phyloP scores from a whole-genome alignment of 2,329 filamentous ascomycete species.

The Penicillium expansum region DNA sequence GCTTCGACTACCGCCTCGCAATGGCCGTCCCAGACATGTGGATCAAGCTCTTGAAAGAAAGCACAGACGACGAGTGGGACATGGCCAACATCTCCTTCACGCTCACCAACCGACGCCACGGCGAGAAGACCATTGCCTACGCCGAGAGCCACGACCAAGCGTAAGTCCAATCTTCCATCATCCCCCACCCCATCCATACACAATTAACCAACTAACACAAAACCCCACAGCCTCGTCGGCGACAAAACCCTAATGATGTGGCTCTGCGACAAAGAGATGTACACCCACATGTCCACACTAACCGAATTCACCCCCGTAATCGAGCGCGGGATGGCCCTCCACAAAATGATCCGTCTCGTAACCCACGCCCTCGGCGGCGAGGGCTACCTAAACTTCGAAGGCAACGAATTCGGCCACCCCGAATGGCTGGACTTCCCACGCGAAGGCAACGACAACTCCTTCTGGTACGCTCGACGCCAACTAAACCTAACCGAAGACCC shows the following conservation, averaged over 20 bases:
- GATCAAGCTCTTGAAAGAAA: slow-evolving; percentile 97
- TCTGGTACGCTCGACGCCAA: slow-evolving; percentile 90
- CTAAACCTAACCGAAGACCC: slow-evolving; percentile 87
- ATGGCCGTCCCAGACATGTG: slow-evolving; percentile 99
- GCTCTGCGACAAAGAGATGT: slow-evolving; percentile 94
- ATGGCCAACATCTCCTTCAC: slow-evolving; percentile 81
- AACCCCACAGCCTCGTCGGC: slow-evolving; percentile 69
- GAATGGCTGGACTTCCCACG: slow-evolving; percentile 99
- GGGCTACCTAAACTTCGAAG: slow-evolving; percentile 97
- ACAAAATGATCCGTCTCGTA: slow-evolving; percentile 96
- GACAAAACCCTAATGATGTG: slow-evolving; percentile 98
- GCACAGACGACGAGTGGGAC: slow-evolving; percentile 87
- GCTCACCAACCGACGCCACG: slow-evolving; percentile 86
- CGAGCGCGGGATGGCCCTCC: slow-evolving; percentile 83
- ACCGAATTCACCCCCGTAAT: slow-evolving; percentile 83
- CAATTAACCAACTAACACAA: slow-evolving; percentile 6
- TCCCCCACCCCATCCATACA: too few relatives aligned
- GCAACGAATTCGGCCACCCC: slow-evolving; percentile 97
- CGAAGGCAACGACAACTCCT: slow-evolving; percentile 86
- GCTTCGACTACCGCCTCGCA: slow-evolving; percentile 94
- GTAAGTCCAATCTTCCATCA: slow-evolving; percentile 54
- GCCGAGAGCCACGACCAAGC: slow-evolving; percentile 97
- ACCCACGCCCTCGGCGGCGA: slow-evolving; percentile 91
- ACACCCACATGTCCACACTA: slow-evolving; percentile 92
- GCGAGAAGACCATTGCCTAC: slow-evolving; percentile 98